Evolutionary conservation across 495 filamentous ascomycete genomes (phyloP), one percentile per base, ranked within the genome.

Genomic region (Neurospora sp.): DNA sequence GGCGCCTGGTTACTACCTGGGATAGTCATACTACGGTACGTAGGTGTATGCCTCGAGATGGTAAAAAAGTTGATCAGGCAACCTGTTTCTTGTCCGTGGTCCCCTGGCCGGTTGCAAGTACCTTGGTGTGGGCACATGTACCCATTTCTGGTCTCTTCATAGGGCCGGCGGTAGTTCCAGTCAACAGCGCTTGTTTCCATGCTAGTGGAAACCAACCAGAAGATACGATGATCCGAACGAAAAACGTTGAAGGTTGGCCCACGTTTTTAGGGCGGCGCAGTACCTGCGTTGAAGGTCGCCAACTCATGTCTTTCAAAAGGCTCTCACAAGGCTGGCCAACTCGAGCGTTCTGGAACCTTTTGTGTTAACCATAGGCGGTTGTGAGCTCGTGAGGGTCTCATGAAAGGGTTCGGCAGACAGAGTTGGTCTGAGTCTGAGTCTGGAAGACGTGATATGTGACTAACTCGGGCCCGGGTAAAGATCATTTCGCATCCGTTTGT

Each of bases 371-470:
- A 60, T 35, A 62, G 6, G 14, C 54, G 14, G 54, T 62, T 31
- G 46, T 3, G 4, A 27, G 20, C 46, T 62, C 11, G 11, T 60
- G 49, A 60, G 5, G 9, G 12, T 27, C 10, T 31, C 11, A 62
- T 62, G 5, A 62, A 35, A 35, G 49, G 23, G 49, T 16, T 60
- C 49, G 49, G 23, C 20, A 20, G n/a, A 4, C 46, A 54, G 20
- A 27, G n/a, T 23, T 60, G 5, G 49, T 60, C 49, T 60, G 49
- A 54, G 40, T 42, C 42, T 41, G 18, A 9, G 71, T 54, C 31
- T 40, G 31, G 16, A 72, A 18, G 44, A 62, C 42, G 66, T 54
- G 62, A 70, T 39, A 39, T 73, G 62, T 70, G 72, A 73, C 72
- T 73, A 72, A 72, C 42, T 54, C 46, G n/a, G 44, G 44, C 44